Conservation (phyloP, 1,139 yeast species). For the Sugiyamaella japonica region DNA sequence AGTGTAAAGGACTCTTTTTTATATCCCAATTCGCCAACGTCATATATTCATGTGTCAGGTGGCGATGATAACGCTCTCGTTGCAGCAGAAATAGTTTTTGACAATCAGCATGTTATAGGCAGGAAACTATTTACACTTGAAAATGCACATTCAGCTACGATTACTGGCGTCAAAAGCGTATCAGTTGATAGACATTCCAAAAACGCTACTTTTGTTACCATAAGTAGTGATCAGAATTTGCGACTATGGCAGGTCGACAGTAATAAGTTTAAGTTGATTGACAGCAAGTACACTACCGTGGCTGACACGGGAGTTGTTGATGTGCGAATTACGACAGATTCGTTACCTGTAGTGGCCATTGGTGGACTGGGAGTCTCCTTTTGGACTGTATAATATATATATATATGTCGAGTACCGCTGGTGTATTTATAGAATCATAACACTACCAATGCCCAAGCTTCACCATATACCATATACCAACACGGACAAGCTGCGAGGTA, state of each 20-base stretch:
- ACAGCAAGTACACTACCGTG: constrained; percentile 66
- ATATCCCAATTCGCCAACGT: constrained; percentile 19
- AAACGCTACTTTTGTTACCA: constrained; percentile 43
- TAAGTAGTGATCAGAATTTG: constrained; percentile 78
- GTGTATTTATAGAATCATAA: neutral
- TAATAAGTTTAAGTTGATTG: constrained; percentile 35
- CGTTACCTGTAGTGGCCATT: neutral
- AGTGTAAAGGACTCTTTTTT: constrained; percentile 61
- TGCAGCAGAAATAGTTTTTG: constrained; percentile 44
- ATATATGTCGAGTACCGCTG: neutral
- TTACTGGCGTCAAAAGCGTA: constrained; percentile 57
- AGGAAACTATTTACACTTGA: constrained; percentile 42
- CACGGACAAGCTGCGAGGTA: neutral
- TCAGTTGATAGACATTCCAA: constrained; percentile 25
- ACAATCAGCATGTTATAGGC: constrained; percentile 29
- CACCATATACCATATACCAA: constrained; percentile 12
- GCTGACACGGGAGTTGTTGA: constrained; percentile 83
- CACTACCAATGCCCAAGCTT: neutral
- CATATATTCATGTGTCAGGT: constrained; percentile 60
- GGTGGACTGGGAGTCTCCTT: constrained; percentile 17
- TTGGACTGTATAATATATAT: constrained; percentile 13
- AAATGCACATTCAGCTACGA: constrained; percentile 82
- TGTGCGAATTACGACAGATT: constrained; percentile 1
- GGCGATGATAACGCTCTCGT: constrained; percentile 89
- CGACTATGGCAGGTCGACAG: constrained; percentile 56